Evolutionary conservation across 2,329 filamentous ascomycete genomes (phyloP).

Genomic region (Colletotrichum sublineola): DNA sequence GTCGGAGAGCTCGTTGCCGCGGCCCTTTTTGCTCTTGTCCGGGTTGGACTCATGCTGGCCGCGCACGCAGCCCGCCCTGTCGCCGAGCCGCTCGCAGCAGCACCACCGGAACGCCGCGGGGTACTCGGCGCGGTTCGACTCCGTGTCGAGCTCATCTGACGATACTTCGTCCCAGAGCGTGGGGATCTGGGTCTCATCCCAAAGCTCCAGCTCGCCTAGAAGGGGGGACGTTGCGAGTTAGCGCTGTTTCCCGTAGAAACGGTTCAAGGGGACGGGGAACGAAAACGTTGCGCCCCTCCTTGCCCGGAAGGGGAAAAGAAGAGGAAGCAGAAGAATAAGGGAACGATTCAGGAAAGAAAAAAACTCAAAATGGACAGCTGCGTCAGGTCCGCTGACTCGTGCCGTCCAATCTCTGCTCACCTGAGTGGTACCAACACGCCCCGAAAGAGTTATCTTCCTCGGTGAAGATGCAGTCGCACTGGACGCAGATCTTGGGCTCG

Average conservation of each 20-base stretch:
- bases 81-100: slow-evolving; percentile 35
- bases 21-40: slow-evolving; percentile 40
- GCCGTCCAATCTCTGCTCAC: slow-evolving; percentile 26
- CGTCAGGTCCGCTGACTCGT: background rate
- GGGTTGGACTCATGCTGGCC: slow-evolving; percentile 42
- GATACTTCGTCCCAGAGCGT: slow-evolving; percentile 36
- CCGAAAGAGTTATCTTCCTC: slow-evolving; percentile 40
- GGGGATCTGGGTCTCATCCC: slow-evolving; percentile 38
- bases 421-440: slow-evolving; percentile 40
- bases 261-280: background rate
- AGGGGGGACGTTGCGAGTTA: slow-evolving; percentile 14
- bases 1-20: slow-evolving; percentile 35
- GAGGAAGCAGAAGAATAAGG: background rate
- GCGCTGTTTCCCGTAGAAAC: background rate
- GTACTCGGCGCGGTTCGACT: slow-evolving; percentile 34
- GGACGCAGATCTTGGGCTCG: slow-evolving; percentile 40
- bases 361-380: background rate
- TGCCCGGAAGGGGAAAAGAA: background rate
- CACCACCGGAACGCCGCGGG: slow-evolving; percentile 43
- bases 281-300: background rate
- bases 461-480: slow-evolving; percentile 42
- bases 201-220: slow-evolving; percentile 39
- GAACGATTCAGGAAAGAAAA: background rate
- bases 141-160: slow-evolving; percentile 39
- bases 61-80: slow-evolving; percentile 33